phyloP scores from a whole-genome alignment of 192 early-diverging fungal species.

The Umbelopsis sp. region DNA sequence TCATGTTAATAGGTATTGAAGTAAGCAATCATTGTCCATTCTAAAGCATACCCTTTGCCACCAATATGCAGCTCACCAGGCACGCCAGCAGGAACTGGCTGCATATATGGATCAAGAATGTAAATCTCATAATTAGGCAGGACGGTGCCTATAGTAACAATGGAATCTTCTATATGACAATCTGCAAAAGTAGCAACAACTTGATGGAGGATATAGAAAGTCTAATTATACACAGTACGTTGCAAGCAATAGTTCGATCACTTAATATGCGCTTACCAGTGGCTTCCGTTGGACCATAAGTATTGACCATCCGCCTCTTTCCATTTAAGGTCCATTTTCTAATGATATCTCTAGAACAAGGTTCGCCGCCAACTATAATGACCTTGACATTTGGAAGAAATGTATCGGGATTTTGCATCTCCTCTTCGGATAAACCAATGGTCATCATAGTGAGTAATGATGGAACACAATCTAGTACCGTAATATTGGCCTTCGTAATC shows the following conservation, averaged over 20 bases:
- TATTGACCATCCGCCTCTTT: neutral
- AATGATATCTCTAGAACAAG: neutral
- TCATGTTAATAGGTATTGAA: neutral
- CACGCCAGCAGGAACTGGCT: slow-evolving; percentile 42
- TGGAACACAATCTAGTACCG: neutral
- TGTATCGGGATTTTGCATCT: no score
- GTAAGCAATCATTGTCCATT: neutral
- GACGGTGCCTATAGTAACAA: slow-evolving; percentile 24
- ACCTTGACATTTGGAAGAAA: neutral
- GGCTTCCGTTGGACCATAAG: slow-evolving; percentile 24
- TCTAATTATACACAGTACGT: no score
- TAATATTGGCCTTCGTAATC: neutral
- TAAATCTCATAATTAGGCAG: slow-evolving; percentile 24
- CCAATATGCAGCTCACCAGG: slow-evolving; percentile 48
- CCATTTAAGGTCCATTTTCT: slow-evolving; percentile 4
- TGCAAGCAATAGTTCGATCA: no score
- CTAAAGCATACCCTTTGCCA: slow-evolving; percentile 26
- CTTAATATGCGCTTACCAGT: neutral
- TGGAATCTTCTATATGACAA: neutral
- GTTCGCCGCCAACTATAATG: slow-evolving; percentile 1
- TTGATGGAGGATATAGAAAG: neutral
- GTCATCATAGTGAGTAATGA: slow-evolving; percentile 1
- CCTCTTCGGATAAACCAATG: neutral
- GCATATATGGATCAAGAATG: slow-evolving; percentile 21
- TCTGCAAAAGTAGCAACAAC: neutral